phyloP scores from a whole-genome alignment of 208 protist genomes.

The Leishmania arabica region DNA sequence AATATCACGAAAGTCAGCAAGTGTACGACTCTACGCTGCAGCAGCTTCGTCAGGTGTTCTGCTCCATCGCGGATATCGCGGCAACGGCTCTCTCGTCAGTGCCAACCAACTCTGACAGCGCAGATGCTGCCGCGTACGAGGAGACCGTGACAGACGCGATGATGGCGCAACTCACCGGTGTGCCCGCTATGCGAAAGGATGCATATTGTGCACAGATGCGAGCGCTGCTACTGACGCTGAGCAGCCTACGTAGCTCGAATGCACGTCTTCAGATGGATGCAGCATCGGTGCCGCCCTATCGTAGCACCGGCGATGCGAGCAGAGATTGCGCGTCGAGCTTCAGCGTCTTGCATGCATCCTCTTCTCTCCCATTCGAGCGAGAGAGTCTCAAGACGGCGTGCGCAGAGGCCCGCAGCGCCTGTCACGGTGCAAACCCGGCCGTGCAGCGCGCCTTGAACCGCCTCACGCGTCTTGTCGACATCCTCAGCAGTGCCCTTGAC shows the following conservation, averaged over 20 bases:
- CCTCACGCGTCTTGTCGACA: neutral
- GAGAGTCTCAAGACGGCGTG: slow-evolving; percentile 2
- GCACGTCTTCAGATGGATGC: slow-evolving; percentile 15
- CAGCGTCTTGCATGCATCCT: neutral
- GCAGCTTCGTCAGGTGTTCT: slow-evolving; percentile 18
- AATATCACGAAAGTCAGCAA: neutral
- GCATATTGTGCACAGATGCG: slow-evolving; percentile 20
- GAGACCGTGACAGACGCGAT: slow-evolving; percentile 15
- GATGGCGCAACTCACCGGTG: slow-evolving; percentile 17
- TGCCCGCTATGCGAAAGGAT: slow-evolving; percentile 10
- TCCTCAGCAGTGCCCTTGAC: neutral
- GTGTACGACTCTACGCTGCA: slow-evolving; percentile 18
- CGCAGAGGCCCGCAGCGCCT: slow-evolving; percentile 9
- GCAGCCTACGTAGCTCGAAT: slow-evolving; percentile 10
- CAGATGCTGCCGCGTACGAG: slow-evolving; percentile 12
- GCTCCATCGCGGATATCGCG: slow-evolving; percentile 12
- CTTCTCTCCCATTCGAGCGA: neutral
- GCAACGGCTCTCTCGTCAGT: neutral
- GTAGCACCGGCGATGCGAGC: neutral
- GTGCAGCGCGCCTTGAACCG: neutral
- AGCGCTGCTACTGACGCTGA: slow-evolving; percentile 23
- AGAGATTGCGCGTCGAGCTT: neutral
- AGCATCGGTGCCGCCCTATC: neutral
- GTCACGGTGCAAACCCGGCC: neutral
- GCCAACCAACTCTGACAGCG: neutral